phyloP scores from a whole-genome alignment of 2,329 filamentous ascomycete genomes.

The Aotearoamyces nothofagi region DNA sequence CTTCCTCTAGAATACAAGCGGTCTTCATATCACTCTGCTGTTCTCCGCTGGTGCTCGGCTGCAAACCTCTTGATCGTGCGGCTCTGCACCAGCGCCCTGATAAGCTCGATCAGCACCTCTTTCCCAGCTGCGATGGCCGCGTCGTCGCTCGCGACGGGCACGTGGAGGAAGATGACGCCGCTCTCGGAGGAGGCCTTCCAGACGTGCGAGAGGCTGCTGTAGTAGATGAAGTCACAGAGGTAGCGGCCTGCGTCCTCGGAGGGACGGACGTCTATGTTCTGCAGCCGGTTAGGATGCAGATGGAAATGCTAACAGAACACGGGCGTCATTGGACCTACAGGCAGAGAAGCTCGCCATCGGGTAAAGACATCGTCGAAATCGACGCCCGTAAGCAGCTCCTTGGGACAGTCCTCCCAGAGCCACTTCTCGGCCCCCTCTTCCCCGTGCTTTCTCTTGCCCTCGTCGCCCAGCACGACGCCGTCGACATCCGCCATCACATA shows the following conservation, averaged over 20 bases:
- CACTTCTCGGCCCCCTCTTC: constrained; percentile 28
- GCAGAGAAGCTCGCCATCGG: constrained; percentile 36
- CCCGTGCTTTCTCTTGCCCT: constrained; percentile 29
- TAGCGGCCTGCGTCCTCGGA: constrained; percentile 59
- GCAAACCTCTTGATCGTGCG: no score
- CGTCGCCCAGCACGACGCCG: constrained; percentile 36
- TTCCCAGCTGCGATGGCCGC: constrained; percentile 30
- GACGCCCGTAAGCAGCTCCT: constrained; percentile 40
- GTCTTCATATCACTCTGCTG: no score
- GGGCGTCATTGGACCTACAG: no score
- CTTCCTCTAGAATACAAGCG: no score
- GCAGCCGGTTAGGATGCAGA: constrained; percentile 4
- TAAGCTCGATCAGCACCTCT: constrained; percentile 36
- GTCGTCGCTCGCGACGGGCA: constrained; percentile 43
- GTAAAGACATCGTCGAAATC: constrained; percentile 38
- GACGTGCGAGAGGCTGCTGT: constrained; percentile 46
- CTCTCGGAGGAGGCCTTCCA: constrained; percentile 28
- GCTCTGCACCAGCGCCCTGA: no score
- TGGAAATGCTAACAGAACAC: no score
- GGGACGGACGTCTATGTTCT: constrained; percentile 34
- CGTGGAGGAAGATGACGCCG: constrained; percentile 56
- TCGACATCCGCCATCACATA: constrained; percentile 62
- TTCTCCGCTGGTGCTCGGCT: no score
- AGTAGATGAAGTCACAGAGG: constrained; percentile 69
- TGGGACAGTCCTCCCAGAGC: constrained; percentile 38